These are phyloP conservation scores for Urostyla sp. DNA, from an alignment of 73 alveolate genomes.

Conservation along the genomic window DNA sequence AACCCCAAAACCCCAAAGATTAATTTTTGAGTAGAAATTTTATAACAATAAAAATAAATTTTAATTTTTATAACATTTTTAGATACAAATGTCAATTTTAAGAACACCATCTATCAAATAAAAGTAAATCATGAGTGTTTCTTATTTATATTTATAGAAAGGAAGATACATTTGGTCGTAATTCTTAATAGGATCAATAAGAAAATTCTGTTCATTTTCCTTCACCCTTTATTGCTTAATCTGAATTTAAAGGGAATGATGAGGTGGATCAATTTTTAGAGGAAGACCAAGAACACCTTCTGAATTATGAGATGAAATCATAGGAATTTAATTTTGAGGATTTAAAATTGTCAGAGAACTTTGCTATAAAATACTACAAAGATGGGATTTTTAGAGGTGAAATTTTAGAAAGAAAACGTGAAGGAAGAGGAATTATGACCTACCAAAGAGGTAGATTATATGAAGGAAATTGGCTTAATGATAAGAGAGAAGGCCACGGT, in stretches of 20 bases:
- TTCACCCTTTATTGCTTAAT: not conserved
- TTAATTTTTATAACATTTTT: too few relatives aligned
- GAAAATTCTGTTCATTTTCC: not conserved
- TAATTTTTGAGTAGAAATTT: too few relatives aligned
- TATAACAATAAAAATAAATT: too few relatives aligned
- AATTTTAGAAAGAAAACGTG: not conserved
- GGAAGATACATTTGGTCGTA: not conserved
- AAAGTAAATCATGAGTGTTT: too few relatives aligned
- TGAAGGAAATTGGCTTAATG: constrained; percentile 47
- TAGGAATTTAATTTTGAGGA: constrained; percentile 23
- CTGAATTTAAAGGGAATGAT: not conserved
- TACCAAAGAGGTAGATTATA: constrained; percentile 27
- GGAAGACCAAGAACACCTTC: not conserved
- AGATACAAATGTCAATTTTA: too few relatives aligned
- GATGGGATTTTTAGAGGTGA: constrained; percentile 31
- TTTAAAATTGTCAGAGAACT: constrained; percentile 1
- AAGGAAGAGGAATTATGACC: constrained; percentile 33
- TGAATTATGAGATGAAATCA: constrained; percentile 14
- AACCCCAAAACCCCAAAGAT: too few relatives aligned
- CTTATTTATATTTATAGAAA: too few relatives aligned
- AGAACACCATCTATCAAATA: too few relatives aligned
- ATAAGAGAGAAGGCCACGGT: constrained; percentile 41
- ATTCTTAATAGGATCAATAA: not conserved
- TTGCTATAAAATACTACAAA: constrained; percentile 28
- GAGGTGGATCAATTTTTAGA: not conserved